phyloP scores from a whole-genome alignment of 2,329 filamentous ascomycete genomes.

The Blastomyces parvus region DNA sequence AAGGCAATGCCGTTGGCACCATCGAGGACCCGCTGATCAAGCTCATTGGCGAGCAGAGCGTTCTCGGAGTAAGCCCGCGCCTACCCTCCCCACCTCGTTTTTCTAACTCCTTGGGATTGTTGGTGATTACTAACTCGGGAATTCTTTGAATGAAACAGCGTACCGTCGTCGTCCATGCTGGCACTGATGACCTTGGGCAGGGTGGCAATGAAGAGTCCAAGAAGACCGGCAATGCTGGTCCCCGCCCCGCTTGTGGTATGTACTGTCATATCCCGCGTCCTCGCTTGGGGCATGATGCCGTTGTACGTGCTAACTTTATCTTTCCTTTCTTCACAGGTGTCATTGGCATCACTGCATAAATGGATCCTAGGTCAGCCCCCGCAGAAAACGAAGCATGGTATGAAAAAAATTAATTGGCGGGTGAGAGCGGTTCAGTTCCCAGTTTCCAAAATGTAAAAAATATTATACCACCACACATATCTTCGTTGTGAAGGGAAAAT shows the following conservation, averaged over 20 bases:
- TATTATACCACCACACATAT: not conserved
- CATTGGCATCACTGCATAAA: slow-evolving; percentile 75
- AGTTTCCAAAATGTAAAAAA: not conserved
- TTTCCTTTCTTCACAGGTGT: slow-evolving; percentile 48
- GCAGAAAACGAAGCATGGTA: not conserved
- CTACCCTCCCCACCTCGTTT: not conserved
- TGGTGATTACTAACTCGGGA: not conserved
- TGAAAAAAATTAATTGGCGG: not conserved
- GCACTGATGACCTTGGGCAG: slow-evolving; percentile 94
- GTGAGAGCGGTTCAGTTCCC: not conserved
- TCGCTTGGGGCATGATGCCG: not conserved
- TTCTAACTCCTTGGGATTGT: not conserved
- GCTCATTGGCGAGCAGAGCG: slow-evolving; percentile 90
- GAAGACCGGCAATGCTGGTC: slow-evolving; percentile 95
- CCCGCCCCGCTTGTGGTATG: slow-evolving; percentile 87
- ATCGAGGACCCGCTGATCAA: slow-evolving; percentile 76
- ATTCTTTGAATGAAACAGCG: slow-evolving; percentile 46
- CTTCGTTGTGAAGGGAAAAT: not conserved
- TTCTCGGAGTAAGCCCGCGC: slow-evolving; percentile 66
- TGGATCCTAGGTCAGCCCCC: not conserved
- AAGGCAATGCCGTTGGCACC: slow-evolving; percentile 80
- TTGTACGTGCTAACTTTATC: not conserved
- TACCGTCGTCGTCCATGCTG: slow-evolving; percentile 87
- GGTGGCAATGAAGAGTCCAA: slow-evolving; percentile 88
- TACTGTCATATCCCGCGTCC: slow-evolving; percentile 13